A percentile compares a stretch with the other conserved stretches of the same genome.
phyloP scores from a whole-genome alignment of 208 protist species.

The Naegleria lovaniensis region DNA sequence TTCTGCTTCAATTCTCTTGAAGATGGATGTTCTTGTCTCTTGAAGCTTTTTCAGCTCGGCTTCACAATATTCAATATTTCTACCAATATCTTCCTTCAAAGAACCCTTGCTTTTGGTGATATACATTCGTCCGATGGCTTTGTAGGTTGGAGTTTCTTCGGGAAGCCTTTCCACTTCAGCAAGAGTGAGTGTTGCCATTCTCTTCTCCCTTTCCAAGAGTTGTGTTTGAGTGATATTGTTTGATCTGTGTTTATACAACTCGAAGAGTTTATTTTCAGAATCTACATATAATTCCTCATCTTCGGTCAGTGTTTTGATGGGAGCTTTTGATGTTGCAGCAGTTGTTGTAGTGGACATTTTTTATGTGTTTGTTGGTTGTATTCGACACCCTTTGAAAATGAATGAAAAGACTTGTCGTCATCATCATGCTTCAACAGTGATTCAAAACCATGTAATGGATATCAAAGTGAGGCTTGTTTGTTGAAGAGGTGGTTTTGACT shows the following conservation, averaged over 20 bases:
- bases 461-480: too few species aligned
- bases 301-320: background rate
- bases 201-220: slow-evolving; percentile 13
- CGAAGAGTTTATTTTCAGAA: background rate
- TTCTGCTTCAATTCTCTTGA: background rate
- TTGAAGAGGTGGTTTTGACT: too few species aligned
- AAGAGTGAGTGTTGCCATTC: background rate
- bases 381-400: too few species aligned
- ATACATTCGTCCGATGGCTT: background rate
- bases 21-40: background rate
- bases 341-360: background rate
- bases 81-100: background rate
- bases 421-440: too few species aligned
- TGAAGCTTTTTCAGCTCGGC: background rate
- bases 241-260: slow-evolving; percentile 1
- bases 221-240: background rate
- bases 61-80: slow-evolving; percentile 3
- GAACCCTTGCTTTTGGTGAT: background rate
- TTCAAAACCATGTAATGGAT: too few species aligned
- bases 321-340: background rate
- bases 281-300: background rate
- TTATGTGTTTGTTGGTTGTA: background rate
- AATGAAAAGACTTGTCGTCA: too few species aligned
- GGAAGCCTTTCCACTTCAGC: background rate
- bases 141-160: background rate